These are phyloP conservation scores for Tympanopsis confertula DNA, from an alignment of 2,329 filamentous ascomycete species.

Conservation along the genomic window DNA sequence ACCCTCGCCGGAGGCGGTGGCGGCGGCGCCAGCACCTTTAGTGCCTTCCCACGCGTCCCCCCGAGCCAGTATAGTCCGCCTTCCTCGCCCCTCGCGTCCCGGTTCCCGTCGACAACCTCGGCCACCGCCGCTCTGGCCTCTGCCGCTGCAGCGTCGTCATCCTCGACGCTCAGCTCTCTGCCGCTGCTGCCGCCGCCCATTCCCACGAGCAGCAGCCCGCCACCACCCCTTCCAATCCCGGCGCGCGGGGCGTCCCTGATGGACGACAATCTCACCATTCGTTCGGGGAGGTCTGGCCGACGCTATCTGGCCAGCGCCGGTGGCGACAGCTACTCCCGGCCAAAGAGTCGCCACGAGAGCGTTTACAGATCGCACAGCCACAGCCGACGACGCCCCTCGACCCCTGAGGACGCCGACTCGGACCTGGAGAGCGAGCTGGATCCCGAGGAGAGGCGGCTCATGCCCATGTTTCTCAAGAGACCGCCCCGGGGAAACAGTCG, in stretches of 20 bases:
- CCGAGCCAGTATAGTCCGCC: neutral
- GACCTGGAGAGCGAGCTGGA: slow-evolving; percentile 24
- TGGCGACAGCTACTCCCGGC: neutral
- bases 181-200: neutral
- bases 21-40: too few species aligned
- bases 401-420: slow-evolving; percentile 25
- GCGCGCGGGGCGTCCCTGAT: neutral
- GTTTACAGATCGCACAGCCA: too few species aligned
- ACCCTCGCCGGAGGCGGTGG: neutral
- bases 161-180: too few species aligned
- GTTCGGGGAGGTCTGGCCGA: neutral
- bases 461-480: slow-evolving; percentile 34
- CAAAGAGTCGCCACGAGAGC: too few species aligned
- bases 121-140: too few species aligned
- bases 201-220: neutral
- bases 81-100: neutral
- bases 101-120: neutral
- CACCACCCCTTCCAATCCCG: neutral
- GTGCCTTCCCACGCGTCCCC: neutral
- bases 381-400: slow-evolving; percentile 4
- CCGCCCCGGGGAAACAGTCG: slow-evolving; percentile 28
- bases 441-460: slow-evolving; percentile 28
- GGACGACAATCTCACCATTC: neutral
- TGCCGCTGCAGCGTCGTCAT: too few species aligned
- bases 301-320: too few species aligned